These are phyloP conservation scores for Mycena alexandri DNA, from an alignment of 768 basidiomycete genomes.

Conservation along the genomic window DNA sequence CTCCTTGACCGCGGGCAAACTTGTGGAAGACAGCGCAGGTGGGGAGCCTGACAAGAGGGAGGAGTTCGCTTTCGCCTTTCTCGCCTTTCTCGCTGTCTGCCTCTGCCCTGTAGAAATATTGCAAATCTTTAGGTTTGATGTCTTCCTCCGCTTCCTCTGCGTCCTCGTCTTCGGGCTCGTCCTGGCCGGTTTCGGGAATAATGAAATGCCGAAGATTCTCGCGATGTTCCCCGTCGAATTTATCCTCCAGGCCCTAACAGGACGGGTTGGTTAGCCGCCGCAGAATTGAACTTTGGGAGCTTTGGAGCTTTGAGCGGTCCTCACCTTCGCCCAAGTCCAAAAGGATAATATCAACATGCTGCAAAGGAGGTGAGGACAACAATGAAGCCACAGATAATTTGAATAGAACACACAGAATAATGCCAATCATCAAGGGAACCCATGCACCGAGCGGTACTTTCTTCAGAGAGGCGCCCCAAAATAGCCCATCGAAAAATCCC, in stretches of 20 bases:
- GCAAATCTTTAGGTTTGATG: slow-evolving; percentile 36
- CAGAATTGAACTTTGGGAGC: background rate
- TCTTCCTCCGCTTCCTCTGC: slow-evolving; percentile 25
- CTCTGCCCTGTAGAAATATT: slow-evolving; percentile 43
- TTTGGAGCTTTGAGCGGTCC: no score
- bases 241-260: slow-evolving; percentile 64
- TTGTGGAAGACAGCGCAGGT: slow-evolving; percentile 73
- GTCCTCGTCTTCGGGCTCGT: slow-evolving; percentile 40
- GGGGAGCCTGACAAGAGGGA: slow-evolving; percentile 56
- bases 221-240: slow-evolving; percentile 69
- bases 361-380: slow-evolving; percentile 1
- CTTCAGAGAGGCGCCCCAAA: slow-evolving; percentile 74
- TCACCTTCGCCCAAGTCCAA: slow-evolving; percentile 76
- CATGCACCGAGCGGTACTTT: slow-evolving; percentile 77
- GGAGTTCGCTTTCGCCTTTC: slow-evolving; percentile 29
- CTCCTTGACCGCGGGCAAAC: slow-evolving; percentile 63
- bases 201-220: slow-evolving; percentile 70
- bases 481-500: slow-evolving; percentile 77
- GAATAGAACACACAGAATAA: slow-evolving; percentile 54
- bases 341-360: slow-evolving; percentile 65
- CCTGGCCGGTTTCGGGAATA: slow-evolving; percentile 40
- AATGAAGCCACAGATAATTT: background rate
- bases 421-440: slow-evolving; percentile 73
- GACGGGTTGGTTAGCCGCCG: background rate
- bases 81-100: slow-evolving; percentile 21